Evolutionary conservation across 2,329 filamentous ascomycete species (phyloP), one percentile per base, ranked within the genome.

Genomic region (Colletotrichum navitas): DNA sequence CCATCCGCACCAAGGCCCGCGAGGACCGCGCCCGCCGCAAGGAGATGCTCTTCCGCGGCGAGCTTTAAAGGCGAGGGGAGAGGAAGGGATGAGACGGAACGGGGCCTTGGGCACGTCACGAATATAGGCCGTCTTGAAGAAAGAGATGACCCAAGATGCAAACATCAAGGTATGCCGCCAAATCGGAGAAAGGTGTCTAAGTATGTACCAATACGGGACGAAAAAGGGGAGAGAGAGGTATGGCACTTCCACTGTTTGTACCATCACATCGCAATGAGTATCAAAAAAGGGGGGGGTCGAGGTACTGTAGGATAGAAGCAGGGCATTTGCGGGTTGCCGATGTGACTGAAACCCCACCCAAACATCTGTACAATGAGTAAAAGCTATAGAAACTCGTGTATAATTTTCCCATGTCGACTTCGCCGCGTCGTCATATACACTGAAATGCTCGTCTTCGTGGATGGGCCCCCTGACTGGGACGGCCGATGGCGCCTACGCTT

Each of bases 21-120:
- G 85, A 88, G 76, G 89, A 91, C 54, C 82, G 86, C 74, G 77
- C 81, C 76, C 87, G 85, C 82, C 84, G 90, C 74, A 84, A 83
- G 73, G 82, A 83, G 51, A 82, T 90, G 83, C 76, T 90, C 63
- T 84, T 86, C 73, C 80, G 81, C 34, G 87, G 87, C 52, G 83
- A 87, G 78, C 76, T 89, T 77, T 89, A 83, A 78, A 55, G 18
- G 3, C 8, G 16, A 18, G 2, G 3, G 18, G 18, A 7, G 43
- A 3, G 8, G 8, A 45, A n/a, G 18, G 43, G 43, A n/a, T 45
- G 43, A 45, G 16, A 6, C 2, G 21, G 21, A 8, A 21, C 0
- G 21, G n/a, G 8, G 16, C 21, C 10, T 12, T 4, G 45, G 21
- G 45, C 45, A 21, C 1, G 3, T 12, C 10, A 21, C n/a, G 21